Base-by-base conservation (phyloP, 345 rosid species). In the Citrus australasica region DNA sequence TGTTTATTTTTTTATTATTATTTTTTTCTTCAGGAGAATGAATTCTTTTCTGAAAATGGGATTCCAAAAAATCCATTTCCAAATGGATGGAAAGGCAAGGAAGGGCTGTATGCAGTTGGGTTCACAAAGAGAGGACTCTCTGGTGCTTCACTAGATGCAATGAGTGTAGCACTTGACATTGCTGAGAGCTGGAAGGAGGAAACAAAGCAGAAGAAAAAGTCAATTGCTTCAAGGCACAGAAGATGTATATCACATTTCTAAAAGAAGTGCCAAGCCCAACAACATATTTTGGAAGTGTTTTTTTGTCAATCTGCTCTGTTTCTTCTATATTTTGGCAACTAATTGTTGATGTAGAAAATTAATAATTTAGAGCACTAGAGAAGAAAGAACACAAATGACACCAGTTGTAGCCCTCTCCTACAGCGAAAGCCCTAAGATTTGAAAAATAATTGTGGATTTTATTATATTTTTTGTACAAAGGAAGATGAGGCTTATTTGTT, bases 101-200 rank as follows among this genome's bases (percentile, higher is more conserved):
- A 87, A 0, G 98, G 98, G 67, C 84, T 94, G 56, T 94, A 94
- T 79, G 98, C 98, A 33, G 98, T 90, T 40, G 98, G 98, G 76
- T 95, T 95, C 85, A 90, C 98, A 17, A 90, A 85, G 81, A 95
- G 90, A 90, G 98, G 94, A 21, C 85, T 95, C 69, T 89, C 95
- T 21, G 98, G 98, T 63, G 95, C 94, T 46, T 89, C 95, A 2
- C 69, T 86, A 3, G 98, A 95, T 74, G 93, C 98, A 8, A 75
- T 84, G 61, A 89, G 83, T 69, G 89, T 93, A 7, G 93, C 94
- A 21, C 88, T 87, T 64, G 99, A 93, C 70, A 93, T 93, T 71
- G 86, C 94, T 56, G 83, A 76, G 33, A 83, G 82, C 74, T 95
- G 91, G 90, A 91, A 91, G 17, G 89, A 90, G 78, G 97, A 87